Conservation (phyloP, 1,284 basidiomycete genomes). For the Sporisorium exsertum region DNA sequence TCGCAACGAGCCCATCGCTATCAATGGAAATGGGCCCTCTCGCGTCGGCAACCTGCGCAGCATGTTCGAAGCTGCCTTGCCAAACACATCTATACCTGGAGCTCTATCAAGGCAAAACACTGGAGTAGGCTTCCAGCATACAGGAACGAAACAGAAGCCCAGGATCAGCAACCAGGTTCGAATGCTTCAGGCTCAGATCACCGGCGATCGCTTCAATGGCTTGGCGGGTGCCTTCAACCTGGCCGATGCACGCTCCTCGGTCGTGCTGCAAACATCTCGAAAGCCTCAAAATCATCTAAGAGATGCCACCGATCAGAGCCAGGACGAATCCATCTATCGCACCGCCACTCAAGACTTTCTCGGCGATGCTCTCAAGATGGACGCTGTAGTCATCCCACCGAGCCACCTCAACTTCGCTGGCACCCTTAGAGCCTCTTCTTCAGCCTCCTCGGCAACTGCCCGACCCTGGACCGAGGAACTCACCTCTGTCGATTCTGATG, state of each 20-base stretch:
- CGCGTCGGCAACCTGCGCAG: constrained; percentile 40
- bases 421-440: constrained; percentile 12
- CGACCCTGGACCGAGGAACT: not conserved
- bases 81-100: constrained; percentile 2
- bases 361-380: constrained; percentile 50
- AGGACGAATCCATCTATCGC: constrained; percentile 20
- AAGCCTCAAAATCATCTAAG: not conserved
- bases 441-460: constrained; percentile 7
- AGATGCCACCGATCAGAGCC: constrained; percentile 18
- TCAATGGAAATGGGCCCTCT: constrained; percentile 36
- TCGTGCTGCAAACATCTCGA: constrained; percentile 6
- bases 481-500: constrained; percentile 13
- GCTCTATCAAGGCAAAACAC: constrained; percentile 36
- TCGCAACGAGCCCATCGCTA: constrained; percentile 42
- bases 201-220: constrained; percentile 44
- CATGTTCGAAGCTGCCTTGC: constrained; percentile 39
- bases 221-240: constrained; percentile 32
- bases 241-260: constrained; percentile 23
- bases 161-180: constrained; percentile 45
- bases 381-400: constrained; percentile 38
- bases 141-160: constrained; percentile 26
- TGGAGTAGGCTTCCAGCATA: constrained; percentile 11
- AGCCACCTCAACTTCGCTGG: not conserved
- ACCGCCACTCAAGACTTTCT: constrained; percentile 32
- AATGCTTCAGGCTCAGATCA: constrained; percentile 55